phyloP scores from a whole-genome alignment of 73 alveolate species.

The Paramecium biaurelia region DNA sequence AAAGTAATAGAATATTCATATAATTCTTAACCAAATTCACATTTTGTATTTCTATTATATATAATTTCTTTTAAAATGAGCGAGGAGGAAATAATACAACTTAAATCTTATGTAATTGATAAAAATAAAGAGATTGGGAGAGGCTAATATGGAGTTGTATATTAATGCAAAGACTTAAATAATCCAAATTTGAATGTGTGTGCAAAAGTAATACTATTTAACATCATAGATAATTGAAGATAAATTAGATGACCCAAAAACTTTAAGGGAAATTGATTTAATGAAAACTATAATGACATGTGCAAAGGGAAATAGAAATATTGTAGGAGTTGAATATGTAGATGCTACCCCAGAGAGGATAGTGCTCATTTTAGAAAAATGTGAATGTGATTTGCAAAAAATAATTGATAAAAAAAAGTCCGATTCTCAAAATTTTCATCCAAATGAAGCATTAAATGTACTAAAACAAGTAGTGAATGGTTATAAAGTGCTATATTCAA shows the following conservation, averaged over 20 bases:
- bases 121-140: background rate
- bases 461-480: background rate
- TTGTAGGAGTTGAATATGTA: background rate
- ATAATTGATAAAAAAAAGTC: background rate
- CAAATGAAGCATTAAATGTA: background rate
- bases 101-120: background rate
- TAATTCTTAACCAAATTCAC: no score
- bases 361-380: background rate
- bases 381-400: background rate
- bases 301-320: background rate
- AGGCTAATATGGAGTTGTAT: background rate
- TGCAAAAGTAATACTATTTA: background rate
- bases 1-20: background rate
- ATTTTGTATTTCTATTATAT: no score
- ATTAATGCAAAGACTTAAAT: background rate
- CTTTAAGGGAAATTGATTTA: background rate
- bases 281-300: background rate
- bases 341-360: background rate
- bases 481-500: background rate
- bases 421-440: no score
- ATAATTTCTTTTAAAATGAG: no score
- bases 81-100: background rate
- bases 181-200: background rate
- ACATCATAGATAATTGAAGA: background rate
- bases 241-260: background rate